A percentile compares a stretch with the other conserved stretches of the same genome.
These are phyloP conservation scores for Cyberlindnera galapagoensis DNA, from an alignment of 805 yeast genomes.

Conservation along the genomic window DNA sequence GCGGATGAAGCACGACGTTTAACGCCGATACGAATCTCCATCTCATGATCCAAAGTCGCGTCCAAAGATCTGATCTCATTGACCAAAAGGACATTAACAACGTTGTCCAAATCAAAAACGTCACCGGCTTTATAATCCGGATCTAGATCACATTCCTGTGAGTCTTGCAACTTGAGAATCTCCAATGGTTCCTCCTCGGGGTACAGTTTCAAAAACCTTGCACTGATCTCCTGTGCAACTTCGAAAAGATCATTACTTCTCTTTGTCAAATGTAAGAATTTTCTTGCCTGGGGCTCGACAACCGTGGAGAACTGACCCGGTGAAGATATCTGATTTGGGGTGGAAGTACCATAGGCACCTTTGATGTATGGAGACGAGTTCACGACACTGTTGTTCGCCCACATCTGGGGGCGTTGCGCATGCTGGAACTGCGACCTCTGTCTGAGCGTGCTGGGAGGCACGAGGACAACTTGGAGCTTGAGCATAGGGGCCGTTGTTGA, in stretches of 20 bases:
- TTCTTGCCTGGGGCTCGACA: conserved; percentile 26
- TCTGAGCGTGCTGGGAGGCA: conserved; percentile 32
- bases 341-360: conserved; percentile 29
- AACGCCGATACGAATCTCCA: conserved; percentile 6
- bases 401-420: conserved; percentile 3
- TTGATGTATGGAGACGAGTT: conserved; percentile 14
- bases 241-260: conserved; percentile 38
- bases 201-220: conserved; percentile 54
- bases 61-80: conserved; percentile 31
- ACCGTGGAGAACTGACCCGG: neutral
- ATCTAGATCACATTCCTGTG: conserved; percentile 65
- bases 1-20: conserved; percentile 22
- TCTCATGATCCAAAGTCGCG: conserved; percentile 4
- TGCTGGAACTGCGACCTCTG: conserved; percentile 4
- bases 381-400: neutral
- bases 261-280: conserved; percentile 60
- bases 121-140: conserved; percentile 66
- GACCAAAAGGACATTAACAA: conserved; percentile 39
- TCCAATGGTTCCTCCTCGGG: conserved; percentile 52
- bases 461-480: conserved; percentile 38
- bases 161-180: conserved; percentile 61
- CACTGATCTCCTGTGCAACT: conserved; percentile 48
- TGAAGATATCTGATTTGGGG: conserved; percentile 26
- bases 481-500: conserved; percentile 27
- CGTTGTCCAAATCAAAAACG: conserved; percentile 47